Percentiles rank a stretch among this genome's conserved stretches.
phyloP scores from a whole-genome alignment of 768 basidiomycete genomes.

The Boletus subparvulus region DNA sequence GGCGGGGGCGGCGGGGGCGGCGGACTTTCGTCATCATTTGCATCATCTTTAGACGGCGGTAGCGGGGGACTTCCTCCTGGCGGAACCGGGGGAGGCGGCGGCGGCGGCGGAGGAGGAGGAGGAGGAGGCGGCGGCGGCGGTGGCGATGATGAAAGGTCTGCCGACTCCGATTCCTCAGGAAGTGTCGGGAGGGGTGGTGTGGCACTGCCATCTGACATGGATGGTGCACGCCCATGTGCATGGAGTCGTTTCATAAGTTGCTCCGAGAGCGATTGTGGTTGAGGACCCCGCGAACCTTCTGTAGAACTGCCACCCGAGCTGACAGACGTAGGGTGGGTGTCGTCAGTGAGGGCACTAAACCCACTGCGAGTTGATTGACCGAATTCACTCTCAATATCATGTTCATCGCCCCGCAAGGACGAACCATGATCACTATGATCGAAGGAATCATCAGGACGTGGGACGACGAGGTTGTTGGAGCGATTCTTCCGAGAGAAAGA shows the following conservation, averaged over 20 bases:
- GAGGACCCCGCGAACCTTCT: constrained; percentile 32
- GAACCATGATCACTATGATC: constrained; percentile 46
- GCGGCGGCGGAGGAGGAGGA: constrained; percentile 19
- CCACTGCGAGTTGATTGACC: constrained; percentile 44
- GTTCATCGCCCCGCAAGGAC: constrained; percentile 44
- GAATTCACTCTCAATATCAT: constrained; percentile 59
- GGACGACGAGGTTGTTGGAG: constrained; percentile 42
- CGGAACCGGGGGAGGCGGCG: constrained; percentile 11
- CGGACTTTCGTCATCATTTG: constrained; percentile 20
- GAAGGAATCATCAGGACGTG: constrained; percentile 42
- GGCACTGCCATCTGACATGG: constrained; percentile 39
- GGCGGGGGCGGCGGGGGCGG: constrained; percentile 33
- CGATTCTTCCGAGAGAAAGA: constrained; percentile 40
- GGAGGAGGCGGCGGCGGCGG: constrained; percentile 28
- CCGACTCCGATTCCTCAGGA: constrained; percentile 37
- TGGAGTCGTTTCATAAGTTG: constrained; percentile 60
- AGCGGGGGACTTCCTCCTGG: constrained; percentile 13
- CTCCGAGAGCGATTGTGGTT: constrained; percentile 56
- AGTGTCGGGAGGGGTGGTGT: constrained; percentile 38
- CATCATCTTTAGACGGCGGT: constrained; percentile 18
- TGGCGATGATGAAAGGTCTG: constrained; percentile 26
- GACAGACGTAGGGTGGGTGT: constrained; percentile 56
- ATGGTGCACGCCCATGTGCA: constrained; percentile 44
- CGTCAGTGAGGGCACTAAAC: constrained; percentile 42
- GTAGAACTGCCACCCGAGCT: constrained; percentile 46